A percentile compares a stretch with the other conserved stretches of the same genome.
These are phyloP conservation scores for Incumbomyces lentus DNA, from an alignment of 2,329 filamentous ascomycete genomes.

Conservation along the genomic window DNA sequence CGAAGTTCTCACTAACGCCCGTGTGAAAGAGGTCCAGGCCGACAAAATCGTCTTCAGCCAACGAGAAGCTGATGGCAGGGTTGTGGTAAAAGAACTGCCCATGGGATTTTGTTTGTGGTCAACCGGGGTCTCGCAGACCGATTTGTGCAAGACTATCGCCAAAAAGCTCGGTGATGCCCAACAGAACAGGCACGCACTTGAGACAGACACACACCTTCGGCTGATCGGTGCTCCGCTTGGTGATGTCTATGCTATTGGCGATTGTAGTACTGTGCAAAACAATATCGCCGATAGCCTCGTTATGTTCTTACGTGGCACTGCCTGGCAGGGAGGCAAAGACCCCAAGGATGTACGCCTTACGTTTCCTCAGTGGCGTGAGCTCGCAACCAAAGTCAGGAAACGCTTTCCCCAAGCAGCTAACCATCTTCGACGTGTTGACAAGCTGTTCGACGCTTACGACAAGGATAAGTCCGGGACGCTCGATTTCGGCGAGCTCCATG, in stretches of 20 bases:
- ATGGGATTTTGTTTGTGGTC: slow-evolving; percentile 98
- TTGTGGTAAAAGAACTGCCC: slow-evolving; percentile 83
- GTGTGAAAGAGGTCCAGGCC: slow-evolving; percentile 75
- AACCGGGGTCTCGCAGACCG: slow-evolving; percentile 79
- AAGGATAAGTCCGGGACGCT: slow-evolving; percentile 86
- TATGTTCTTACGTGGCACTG: slow-evolving; percentile 75
- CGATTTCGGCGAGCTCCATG: slow-evolving; percentile 82
- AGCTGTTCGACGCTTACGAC: slow-evolving; percentile 85
- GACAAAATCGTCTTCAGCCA: slow-evolving; percentile 88
- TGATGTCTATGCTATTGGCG: slow-evolving; percentile 92
- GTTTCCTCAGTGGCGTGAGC: slow-evolving; percentile 77
- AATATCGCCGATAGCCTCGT: slow-evolving; percentile 88
- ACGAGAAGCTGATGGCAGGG: slow-evolving; percentile 59
- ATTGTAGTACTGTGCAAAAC: slow-evolving; percentile 95
- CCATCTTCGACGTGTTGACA: slow-evolving; percentile 81
- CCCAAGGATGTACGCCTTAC: slow-evolving; percentile 77
- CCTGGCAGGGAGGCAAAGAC: slow-evolving; percentile 85
- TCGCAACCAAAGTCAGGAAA: slow-evolving; percentile 73
- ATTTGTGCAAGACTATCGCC: slow-evolving; percentile 66
- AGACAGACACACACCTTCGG: slow-evolving; percentile 88
- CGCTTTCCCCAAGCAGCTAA: slow-evolving; percentile 83
- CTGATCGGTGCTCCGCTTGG: slow-evolving; percentile 80
- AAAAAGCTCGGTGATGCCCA: slow-evolving; percentile 66
- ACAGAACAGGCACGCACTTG: slow-evolving; percentile 80
- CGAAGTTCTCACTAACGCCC: slow-evolving; percentile 81